phyloP scores from a whole-genome alignment of 148 eudicot genomes.

The Nepenthes mirabilis region DNA sequence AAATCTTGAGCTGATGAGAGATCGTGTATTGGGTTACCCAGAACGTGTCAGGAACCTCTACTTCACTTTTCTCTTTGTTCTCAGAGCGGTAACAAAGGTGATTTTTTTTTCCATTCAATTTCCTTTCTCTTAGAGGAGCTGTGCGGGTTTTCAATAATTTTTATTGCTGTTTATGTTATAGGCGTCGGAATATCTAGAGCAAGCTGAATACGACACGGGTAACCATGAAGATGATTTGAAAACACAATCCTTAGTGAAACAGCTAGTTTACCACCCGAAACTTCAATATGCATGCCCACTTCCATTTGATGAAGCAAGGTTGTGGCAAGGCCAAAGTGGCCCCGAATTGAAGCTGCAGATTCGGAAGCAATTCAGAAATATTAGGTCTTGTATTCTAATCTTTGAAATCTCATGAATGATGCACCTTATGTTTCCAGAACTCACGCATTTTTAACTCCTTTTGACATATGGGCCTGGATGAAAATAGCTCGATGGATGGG shows the following conservation, averaged over 20 bases:
- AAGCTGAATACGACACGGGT: slow-evolving; percentile 70
- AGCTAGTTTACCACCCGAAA: slow-evolving; percentile 48
- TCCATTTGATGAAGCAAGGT: slow-evolving; percentile 69
- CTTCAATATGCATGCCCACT: slow-evolving; percentile 62
- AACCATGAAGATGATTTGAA: slow-evolving; percentile 53
- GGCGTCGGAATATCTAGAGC: slow-evolving; percentile 66
- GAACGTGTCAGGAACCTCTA: slow-evolving; percentile 73
- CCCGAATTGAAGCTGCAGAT: slow-evolving; percentile 55
- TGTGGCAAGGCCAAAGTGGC: slow-evolving; percentile 68
- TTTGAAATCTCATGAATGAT: neutral
- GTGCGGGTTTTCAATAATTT: neutral
- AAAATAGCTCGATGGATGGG: too few species aligned
- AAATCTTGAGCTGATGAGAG: slow-evolving; percentile 44
- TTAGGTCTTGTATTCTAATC: slow-evolving; percentile 26
- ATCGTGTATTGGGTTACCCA: slow-evolving; percentile 53
- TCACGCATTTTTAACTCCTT: neutral
- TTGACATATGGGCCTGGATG: too few species aligned
- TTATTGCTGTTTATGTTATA: slow-evolving; percentile 6
- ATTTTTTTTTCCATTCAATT: slow-evolving; percentile 3
- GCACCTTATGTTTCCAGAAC: neutral
- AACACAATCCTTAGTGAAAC: slow-evolving; percentile 41
- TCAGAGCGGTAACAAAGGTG: slow-evolving; percentile 64
- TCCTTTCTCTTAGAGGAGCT: neutral
- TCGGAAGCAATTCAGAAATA: slow-evolving; percentile 56
- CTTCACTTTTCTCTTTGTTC: slow-evolving; percentile 74